Evolutionary conservation across 345 rosid species (phyloP).

Genomic region (Noccaea bulbosa): DNA sequence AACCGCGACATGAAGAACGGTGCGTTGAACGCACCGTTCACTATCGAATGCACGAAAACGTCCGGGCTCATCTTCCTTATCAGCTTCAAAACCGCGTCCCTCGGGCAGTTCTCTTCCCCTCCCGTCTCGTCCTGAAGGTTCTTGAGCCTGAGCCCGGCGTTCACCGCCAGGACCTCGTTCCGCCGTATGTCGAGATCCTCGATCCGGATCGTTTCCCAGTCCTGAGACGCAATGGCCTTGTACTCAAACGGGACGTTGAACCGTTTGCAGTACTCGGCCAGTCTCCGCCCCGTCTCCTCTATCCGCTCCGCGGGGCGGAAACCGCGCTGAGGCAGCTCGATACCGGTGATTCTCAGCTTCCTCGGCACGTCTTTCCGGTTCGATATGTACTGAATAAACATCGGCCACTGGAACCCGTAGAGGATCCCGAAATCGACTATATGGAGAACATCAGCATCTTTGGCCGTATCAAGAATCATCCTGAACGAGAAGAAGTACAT

Average conservation of each 20-base stretch:
- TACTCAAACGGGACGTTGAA: slow-evolving; percentile 79
- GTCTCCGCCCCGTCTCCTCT: slow-evolving; percentile 71
- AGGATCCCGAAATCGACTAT: slow-evolving; percentile 77
- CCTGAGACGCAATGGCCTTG: slow-evolving; percentile 56
- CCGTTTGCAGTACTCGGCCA: slow-evolving; percentile 68
- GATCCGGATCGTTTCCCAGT: slow-evolving; percentile 68
- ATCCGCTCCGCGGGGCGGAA: slow-evolving; percentile 66
- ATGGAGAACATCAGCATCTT: slow-evolving; percentile 61
- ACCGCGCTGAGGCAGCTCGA: slow-evolving; percentile 79
- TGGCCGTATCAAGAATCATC: slow-evolving; percentile 54
- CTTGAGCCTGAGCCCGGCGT: slow-evolving; percentile 53
- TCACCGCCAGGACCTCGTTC: slow-evolving; percentile 65
- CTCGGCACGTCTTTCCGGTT: slow-evolving; percentile 52
- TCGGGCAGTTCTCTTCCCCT: slow-evolving; percentile 55
- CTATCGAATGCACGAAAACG: slow-evolving; percentile 52
- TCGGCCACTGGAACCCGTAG: slow-evolving; percentile 91
- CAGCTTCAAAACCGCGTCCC: slow-evolving; percentile 59
- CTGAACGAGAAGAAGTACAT: slow-evolving; percentile 54
- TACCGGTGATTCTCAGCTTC: slow-evolving; percentile 79
- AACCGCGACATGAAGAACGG: slow-evolving; percentile 78
- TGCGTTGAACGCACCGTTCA: slow-evolving; percentile 68
- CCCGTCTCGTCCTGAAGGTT: slow-evolving; percentile 65
- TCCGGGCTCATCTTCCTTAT: slow-evolving; percentile 59
- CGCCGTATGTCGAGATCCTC: slow-evolving; percentile 61
- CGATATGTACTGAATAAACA: slow-evolving; percentile 66